Evolutionary conservation across 352 stramenopile genomes (phyloP).

Genomic region (Globisporangium nunn): DNA sequence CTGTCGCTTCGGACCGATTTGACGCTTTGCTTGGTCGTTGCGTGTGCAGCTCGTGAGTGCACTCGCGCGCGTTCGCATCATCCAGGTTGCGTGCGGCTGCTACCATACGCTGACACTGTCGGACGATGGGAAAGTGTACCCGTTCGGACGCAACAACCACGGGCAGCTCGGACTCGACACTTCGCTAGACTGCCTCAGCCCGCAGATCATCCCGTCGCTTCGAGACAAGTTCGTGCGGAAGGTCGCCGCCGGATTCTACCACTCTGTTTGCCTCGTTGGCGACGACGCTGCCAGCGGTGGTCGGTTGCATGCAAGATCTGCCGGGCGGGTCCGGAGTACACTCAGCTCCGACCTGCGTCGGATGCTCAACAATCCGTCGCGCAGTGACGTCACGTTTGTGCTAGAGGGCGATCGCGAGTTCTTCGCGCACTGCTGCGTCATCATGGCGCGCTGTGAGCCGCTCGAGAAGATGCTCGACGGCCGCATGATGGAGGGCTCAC

Average conservation of each 20-base stretch:
- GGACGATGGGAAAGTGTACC: conserved; percentile 84
- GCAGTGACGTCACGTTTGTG: conserved; percentile 82
- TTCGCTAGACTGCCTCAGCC: conserved; percentile 57
- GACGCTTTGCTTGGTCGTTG: not conserved
- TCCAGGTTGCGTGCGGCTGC: conserved; percentile 76
- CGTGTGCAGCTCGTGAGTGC: conserved; percentile 36
- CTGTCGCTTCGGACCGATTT: not conserved
- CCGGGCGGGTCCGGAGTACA: conserved; percentile 14
- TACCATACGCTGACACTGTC: conserved; percentile 83
- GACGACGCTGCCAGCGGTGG: conserved; percentile 2
- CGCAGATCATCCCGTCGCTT: conserved; percentile 66
- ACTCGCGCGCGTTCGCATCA: conserved; percentile 45
- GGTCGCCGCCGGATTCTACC: conserved; percentile 90
- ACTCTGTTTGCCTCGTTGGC: conserved; percentile 67
- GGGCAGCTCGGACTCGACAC: conserved; percentile 86
- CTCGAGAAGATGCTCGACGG: conserved; percentile 89
- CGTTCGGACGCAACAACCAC: conserved; percentile 93
- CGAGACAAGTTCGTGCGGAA: conserved; percentile 53
- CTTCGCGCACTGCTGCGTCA: conserved; percentile 79
- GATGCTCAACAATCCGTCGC: conserved; percentile 79
- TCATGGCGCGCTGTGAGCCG: conserved; percentile 85
- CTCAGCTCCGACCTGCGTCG: conserved; percentile 67
- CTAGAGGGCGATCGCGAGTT: conserved; percentile 52
- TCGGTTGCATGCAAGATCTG: not conserved
- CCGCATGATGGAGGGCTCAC: conserved; percentile 72